Conservation (phyloP, 208 protist species). For the Lotmaria passim region DNA sequence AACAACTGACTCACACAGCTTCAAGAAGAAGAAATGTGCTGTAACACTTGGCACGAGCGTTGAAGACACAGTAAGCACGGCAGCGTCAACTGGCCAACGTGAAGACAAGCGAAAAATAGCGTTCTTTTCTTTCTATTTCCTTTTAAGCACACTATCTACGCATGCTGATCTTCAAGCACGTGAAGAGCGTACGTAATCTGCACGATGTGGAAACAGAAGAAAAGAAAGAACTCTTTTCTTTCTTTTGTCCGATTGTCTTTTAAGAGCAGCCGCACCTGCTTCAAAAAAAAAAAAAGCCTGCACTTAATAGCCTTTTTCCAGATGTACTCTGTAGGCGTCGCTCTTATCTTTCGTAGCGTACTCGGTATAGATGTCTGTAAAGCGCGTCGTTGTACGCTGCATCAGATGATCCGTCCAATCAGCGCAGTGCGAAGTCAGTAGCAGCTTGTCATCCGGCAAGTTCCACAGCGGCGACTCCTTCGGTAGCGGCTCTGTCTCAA, state of each 20-base stretch:
- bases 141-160: too few relatives aligned
- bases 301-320: slow-evolving; percentile 41
- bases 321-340: slow-evolving; percentile 41
- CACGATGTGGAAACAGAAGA: too few relatives aligned
- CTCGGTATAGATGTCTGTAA: slow-evolving; percentile 33
- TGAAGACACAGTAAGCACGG: too few relatives aligned
- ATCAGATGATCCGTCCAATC: slow-evolving; percentile 48
- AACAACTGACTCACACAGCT: too few relatives aligned
- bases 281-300: slow-evolving; percentile 20
- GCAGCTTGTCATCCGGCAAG: slow-evolving; percentile 67
- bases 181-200: too few relatives aligned
- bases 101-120: too few relatives aligned
- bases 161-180: too few relatives aligned
- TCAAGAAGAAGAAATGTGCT: too few relatives aligned
- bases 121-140: too few relatives aligned
- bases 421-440: slow-evolving; percentile 70
- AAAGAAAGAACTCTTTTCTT: slow-evolving; percentile 7
- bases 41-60: too few relatives aligned
- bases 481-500: slow-evolving; percentile 77
- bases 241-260: slow-evolving; percentile 12
- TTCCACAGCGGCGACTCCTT: slow-evolving; percentile 67
- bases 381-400: slow-evolving; percentile 27
- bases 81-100: too few relatives aligned
- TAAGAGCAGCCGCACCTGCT: too few relatives aligned
- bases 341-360: slow-evolving; percentile 6